phyloP scores from a whole-genome alignment of 2,329 filamentous ascomycete genomes.

The Aureobasidium lini region DNA sequence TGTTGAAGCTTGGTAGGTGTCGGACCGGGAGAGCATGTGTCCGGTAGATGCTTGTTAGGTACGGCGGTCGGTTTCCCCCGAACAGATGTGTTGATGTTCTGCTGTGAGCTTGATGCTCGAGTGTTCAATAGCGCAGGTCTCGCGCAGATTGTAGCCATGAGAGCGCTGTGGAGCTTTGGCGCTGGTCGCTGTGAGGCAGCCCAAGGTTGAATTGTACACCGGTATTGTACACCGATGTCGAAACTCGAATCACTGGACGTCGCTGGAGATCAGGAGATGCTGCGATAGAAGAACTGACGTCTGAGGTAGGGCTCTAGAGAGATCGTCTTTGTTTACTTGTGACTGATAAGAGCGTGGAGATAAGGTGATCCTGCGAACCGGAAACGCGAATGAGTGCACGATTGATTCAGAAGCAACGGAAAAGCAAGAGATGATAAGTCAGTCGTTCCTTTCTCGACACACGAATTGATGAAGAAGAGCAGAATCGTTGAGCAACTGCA shows the following conservation, averaged over 20 bases:
- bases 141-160: constrained; percentile 38
- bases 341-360: constrained; percentile 10
- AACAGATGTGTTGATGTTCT: constrained; percentile 51
- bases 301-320: background rate
- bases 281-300: background rate
- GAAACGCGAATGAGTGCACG: background rate
- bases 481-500: constrained; percentile 9
- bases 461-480: background rate
- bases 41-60: constrained; percentile 84
- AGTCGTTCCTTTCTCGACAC: background rate
- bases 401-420: background rate
- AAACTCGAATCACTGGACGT: background rate
- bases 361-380: constrained; percentile 1
- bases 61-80: constrained; percentile 53
- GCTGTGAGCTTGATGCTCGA: constrained; percentile 43
- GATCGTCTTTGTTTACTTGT: constrained; percentile 7
- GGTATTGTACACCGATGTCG: background rate
- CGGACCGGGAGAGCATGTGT: constrained; percentile 71
- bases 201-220: background rate
- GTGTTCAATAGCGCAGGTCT: constrained; percentile 30
- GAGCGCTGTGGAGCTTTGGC: background rate
- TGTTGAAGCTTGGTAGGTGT: constrained; percentile 41
- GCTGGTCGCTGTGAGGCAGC: background rate
- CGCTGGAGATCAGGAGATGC: background rate
- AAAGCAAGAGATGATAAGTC: background rate